phyloP scores from a whole-genome alignment of 352 stramenopile species.

The Saprolegnia diclina region DNA sequence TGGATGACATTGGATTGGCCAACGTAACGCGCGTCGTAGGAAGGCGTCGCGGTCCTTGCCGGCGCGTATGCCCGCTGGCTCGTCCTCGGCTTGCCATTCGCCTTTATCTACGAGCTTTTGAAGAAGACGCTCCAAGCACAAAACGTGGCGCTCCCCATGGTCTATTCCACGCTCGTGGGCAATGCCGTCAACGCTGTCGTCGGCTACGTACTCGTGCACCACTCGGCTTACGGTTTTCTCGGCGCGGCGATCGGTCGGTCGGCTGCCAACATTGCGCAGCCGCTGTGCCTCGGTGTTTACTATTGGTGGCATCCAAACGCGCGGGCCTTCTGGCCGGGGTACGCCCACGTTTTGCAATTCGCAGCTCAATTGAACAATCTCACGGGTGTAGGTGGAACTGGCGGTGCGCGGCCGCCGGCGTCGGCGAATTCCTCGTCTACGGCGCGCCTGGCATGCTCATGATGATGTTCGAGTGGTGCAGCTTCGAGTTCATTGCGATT shows the following conservation, averaged over 20 bases:
- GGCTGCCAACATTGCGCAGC: constrained; percentile 45
- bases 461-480: constrained; percentile 41
- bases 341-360: background rate
- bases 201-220: constrained; percentile 67
- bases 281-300: constrained; percentile 31
- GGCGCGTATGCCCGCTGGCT: constrained; percentile 53
- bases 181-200: constrained; percentile 55
- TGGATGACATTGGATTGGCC: background rate
- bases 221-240: constrained; percentile 60
- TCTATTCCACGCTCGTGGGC: constrained; percentile 48
- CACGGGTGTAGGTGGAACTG: constrained; percentile 30
- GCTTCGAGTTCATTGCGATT: constrained; percentile 32
- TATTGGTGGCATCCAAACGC: constrained; percentile 21
- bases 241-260: constrained; percentile 56
- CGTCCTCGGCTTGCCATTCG: constrained; percentile 61
- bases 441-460: constrained; percentile 57
- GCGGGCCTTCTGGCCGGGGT: constrained; percentile 2
- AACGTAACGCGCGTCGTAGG: background rate
- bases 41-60: constrained; percentile 42
- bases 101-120: constrained; percentile 71
- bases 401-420: constrained; percentile 37
- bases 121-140: constrained; percentile 64
- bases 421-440: constrained; percentile 50
- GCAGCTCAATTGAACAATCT: background rate
- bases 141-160: constrained; percentile 56